phyloP scores from a whole-genome alignment of 345 rosid species.

The Iberis pinnata region DNA sequence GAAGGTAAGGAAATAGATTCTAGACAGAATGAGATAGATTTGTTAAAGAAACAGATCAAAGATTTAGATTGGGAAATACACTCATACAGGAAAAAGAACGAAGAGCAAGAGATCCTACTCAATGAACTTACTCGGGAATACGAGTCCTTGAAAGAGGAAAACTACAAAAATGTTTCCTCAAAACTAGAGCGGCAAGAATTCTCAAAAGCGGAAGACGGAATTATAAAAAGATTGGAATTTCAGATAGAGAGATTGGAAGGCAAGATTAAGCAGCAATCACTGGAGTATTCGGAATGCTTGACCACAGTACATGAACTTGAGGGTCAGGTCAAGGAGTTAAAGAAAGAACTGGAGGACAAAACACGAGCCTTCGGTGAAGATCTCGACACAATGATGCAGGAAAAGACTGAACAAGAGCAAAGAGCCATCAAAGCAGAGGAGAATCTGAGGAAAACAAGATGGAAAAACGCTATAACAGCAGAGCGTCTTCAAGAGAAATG shows the following conservation, averaged over 20 bases:
- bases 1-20: slow-evolving; percentile 26
- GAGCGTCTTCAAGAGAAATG: slow-evolving; percentile 86
- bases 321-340: slow-evolving; percentile 52
- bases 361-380: slow-evolving; percentile 61
- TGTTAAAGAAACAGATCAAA: slow-evolving; percentile 46
- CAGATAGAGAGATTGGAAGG: slow-evolving; percentile 56
- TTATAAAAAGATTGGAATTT: slow-evolving; percentile 44
- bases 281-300: slow-evolving; percentile 60
- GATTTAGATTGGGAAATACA: slow-evolving; percentile 55
- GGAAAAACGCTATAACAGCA: slow-evolving; percentile 69
- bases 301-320: slow-evolving; percentile 53
- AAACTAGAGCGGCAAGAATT: slow-evolving; percentile 48
- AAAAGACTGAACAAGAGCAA: slow-evolving; percentile 67
- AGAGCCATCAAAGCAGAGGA: slow-evolving; percentile 91
- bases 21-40: slow-evolving; percentile 35
- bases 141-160: slow-evolving; percentile 61
- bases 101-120: slow-evolving; percentile 62
- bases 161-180: slow-evolving; percentile 33
- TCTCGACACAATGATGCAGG: slow-evolving; percentile 47
- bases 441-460: slow-evolving; percentile 58
- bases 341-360: slow-evolving; percentile 58
- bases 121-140: slow-evolving; percentile 61
- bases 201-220: slow-evolving; percentile 31
- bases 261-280: slow-evolving; percentile 53
- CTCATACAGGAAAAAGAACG: slow-evolving; percentile 49